Evolutionary conservation across 495 filamentous ascomycete genomes (phyloP), one percentile per base, ranked within the genome.

Genomic region (Neurospora sp.): DNA sequence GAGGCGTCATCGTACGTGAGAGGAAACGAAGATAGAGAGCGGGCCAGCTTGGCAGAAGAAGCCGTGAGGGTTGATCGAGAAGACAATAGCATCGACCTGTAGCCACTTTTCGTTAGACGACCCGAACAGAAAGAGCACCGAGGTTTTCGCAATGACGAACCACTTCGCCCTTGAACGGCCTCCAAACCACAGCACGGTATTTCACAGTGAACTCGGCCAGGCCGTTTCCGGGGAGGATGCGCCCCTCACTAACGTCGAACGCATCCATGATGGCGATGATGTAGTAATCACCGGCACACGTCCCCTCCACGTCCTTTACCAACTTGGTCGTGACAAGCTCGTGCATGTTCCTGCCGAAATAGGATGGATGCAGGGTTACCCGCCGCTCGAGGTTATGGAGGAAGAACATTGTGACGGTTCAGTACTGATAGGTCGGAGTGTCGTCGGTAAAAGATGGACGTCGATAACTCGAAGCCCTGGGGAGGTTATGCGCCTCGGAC

Each of bases 241-340:
- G 89, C 6, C 96, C 96, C 75, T 96, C 92, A 18, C 93, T 95
- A 76, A 98, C 92, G 75, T 97, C 91, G 72, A 94, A 93, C 66
- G 93, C 89, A 80, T 98, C 96, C 89, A 98, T 93, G 69, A 99
- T 93, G 78, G 93, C 94, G 72, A 99, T 95, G 79, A 98, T 95
- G 78, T 93, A 98, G 84, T 95, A 97, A 77, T 91, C 91, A 66
- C 96, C 96, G 0, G 92, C 94, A 82, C 93, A 96, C 16, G 92
- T 93, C 23, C 96, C 96, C 82, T 99, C 96, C 70, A 97, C 94
- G 79, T 98, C 94, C 77, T 92, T 90, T 73, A 97, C 88, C 20
- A 99, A 89, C 75, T 94, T 92, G 70, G 90, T 89, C 48, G 91
- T 93, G 9, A 99, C 90, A 78, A 96, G 90, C 71, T 96, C 92